phyloP scores from a whole-genome alignment of 140 eudicot genomes.

The Bidens hawaiensis region DNA sequence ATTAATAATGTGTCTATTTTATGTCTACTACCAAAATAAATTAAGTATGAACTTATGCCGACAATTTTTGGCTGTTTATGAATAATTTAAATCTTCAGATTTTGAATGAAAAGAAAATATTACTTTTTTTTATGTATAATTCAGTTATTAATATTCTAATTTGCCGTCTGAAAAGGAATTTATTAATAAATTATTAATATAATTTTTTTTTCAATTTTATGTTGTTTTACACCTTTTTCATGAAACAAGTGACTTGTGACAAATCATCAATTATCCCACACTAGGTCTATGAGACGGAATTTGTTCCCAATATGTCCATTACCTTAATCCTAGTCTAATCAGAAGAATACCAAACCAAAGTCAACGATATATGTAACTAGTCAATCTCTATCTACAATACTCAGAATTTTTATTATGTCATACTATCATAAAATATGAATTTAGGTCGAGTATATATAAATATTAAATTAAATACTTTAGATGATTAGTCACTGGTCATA shows the following conservation, averaged over 20 bases:
- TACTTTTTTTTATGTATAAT: not conserved
- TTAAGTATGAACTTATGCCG: slow-evolving; percentile 11
- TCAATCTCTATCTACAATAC: slow-evolving; percentile 8
- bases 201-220: not conserved
- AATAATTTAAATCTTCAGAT: slow-evolving; percentile 7
- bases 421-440: no score
- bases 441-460: no score
- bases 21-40: slow-evolving; percentile 3
- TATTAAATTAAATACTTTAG: no score
- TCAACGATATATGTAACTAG: slow-evolving; percentile 17
- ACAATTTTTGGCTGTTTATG: slow-evolving; percentile 26
- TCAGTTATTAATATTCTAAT: not conserved
- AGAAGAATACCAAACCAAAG: not conserved
- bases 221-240: not conserved
- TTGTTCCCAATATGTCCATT: slow-evolving; percentile 7
- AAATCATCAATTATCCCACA: slow-evolving; percentile 13
- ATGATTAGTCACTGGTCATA: no score
- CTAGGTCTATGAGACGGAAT: not conserved
- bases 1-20: not conserved
- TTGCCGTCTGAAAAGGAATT: not conserved
- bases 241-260: slow-evolving; percentile 27
- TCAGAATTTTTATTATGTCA: no score
- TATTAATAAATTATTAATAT: not conserved
- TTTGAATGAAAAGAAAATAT: not conserved
- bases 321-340: slow-evolving; percentile 21